Evolutionary conservation across 1,284 basidiomycete genomes (phyloP).

Genomic region (Rhodotorula sp.): DNA sequence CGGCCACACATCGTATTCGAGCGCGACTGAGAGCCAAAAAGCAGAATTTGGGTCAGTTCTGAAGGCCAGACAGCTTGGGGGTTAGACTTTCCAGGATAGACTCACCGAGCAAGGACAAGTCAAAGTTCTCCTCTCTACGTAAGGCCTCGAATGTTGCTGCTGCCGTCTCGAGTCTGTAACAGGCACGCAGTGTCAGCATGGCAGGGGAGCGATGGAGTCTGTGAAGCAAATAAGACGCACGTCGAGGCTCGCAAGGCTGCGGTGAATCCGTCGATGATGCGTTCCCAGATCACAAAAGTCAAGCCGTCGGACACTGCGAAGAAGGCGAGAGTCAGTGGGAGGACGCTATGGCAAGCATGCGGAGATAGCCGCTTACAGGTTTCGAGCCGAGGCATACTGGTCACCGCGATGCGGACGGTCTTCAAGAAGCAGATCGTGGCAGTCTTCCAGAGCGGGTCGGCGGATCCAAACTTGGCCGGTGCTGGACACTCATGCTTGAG

Average conservation of each 20-base stretch:
- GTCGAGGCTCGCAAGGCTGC: conserved; percentile 81
- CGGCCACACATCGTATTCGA: conserved; percentile 76
- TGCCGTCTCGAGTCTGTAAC: background rate
- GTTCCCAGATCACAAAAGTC: conserved; percentile 76
- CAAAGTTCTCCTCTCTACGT: conserved; percentile 81
- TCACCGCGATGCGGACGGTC: conserved; percentile 28
- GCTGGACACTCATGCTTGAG: conserved; percentile 91
- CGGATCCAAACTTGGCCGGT: conserved; percentile 74
- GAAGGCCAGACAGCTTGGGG: no score
- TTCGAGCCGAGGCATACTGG: conserved; percentile 2
- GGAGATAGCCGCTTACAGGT: background rate
- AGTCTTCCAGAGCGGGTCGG: conserved; percentile 80
- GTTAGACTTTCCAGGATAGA: background rate
- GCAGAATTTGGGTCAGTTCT: background rate
- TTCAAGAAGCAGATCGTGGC: conserved; percentile 55
- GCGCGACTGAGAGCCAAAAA: conserved; percentile 50
- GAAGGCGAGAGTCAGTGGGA: background rate
- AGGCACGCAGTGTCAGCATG: background rate
- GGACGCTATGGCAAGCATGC: background rate
- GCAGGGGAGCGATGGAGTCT: no score
- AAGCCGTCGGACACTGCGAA: conserved; percentile 61
- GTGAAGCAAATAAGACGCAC: conserved; percentile 52
- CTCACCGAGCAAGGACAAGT: conserved; percentile 67
- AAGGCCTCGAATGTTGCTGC: conserved; percentile 58
- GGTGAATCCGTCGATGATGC: conserved; percentile 76